Evolutionary conservation across 352 stramenopile genomes (phyloP), one percentile per base, ranked within the genome.

Genomic region (Globisporangium cylindrosporum): DNA sequence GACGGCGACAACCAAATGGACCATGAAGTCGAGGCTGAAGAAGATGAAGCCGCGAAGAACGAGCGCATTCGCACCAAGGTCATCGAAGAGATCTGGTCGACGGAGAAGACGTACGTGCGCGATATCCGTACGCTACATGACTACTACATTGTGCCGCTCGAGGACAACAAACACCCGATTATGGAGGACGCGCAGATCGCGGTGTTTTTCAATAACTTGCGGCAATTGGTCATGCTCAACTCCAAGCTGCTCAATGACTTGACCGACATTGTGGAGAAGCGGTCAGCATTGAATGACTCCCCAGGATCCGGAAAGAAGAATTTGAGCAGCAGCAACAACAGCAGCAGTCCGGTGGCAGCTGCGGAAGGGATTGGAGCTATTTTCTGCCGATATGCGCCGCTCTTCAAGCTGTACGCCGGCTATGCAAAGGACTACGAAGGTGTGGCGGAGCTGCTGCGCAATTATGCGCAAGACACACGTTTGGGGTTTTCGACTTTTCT

Each of bases 351-450:
- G 1, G 63, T 82, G 4, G 69, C 72, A 32, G 55, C 75, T 4
- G 67, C 72, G 0, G 78, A 89, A 57, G 78, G 80, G 3, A 81
- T 95, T 36, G 88, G 84, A 8, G 88, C 84, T 0, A 73, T 95
- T 1, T 95, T 95, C 61, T 93, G 86, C 59, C 79, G 84, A 25
- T 96, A 94, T 59, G 86, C 82, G 8, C 84, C 85, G 22, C 75
- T 96, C 18, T 96, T 96, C 66, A 92, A 91, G 61, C 72, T 93
- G 14, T 94, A 96, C 65, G 81, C 79, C 49, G 87, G 81, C 1
- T 96, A 94, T 56, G 88, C 86, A 10, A 93, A 93, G 64, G 86
- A 93, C 66, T 95, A 91, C 51, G 81, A 93, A 63, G 84, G 90
- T 58, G 87, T 95, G 29, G 79, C 82, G 4, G 71, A 74, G 34